A percentile compares a stretch with the other conserved stretches of the same genome.
Conservation (phyloP, 1,284 basidiomycete genomes). For the Fomitopsis palustris region DNA sequence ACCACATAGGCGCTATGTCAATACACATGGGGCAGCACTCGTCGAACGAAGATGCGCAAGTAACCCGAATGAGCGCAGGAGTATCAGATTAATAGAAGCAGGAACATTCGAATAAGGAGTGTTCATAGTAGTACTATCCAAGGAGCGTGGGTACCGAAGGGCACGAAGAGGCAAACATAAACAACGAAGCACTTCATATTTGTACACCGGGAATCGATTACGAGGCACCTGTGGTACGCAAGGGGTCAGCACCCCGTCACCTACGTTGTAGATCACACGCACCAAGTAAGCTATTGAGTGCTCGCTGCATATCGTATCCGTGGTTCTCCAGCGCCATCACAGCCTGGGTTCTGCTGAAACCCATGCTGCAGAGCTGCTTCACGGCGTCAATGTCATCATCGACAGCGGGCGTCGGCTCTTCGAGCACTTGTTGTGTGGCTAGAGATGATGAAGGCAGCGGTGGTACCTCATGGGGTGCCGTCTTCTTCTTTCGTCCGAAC, state of each 20-base stretch:
- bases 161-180: conserved; percentile 15
- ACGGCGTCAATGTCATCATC: conserved; percentile 78
- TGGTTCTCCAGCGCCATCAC: conserved; percentile 72
- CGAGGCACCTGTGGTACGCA: conserved; percentile 2
- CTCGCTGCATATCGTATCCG: conserved; percentile 71
- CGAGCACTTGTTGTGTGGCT: conserved; percentile 42
- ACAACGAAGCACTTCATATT: neutral
- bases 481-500: conserved; percentile 72
- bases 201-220: conserved; percentile 6
- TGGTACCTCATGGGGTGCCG: conserved; percentile 38
- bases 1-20: neutral
- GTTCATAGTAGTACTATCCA: conserved; percentile 20
- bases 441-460: conserved; percentile 36
- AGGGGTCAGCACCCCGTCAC: neutral
- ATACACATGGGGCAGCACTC: neutral
- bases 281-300: conserved; percentile 68
- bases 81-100: conserved; percentile 1
- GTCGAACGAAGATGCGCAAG: neutral
- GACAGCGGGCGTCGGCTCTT: conserved; percentile 50
- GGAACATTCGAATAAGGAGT: conserved; percentile 10
- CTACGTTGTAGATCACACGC: neutral
- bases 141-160: conserved; percentile 19
- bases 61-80: neutral
- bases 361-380: conserved; percentile 77
- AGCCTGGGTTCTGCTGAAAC: conserved; percentile 77